phyloP scores from a whole-genome alignment of 2,329 filamentous ascomycete genomes.

The Hymenoscyphus fructigenus region DNA sequence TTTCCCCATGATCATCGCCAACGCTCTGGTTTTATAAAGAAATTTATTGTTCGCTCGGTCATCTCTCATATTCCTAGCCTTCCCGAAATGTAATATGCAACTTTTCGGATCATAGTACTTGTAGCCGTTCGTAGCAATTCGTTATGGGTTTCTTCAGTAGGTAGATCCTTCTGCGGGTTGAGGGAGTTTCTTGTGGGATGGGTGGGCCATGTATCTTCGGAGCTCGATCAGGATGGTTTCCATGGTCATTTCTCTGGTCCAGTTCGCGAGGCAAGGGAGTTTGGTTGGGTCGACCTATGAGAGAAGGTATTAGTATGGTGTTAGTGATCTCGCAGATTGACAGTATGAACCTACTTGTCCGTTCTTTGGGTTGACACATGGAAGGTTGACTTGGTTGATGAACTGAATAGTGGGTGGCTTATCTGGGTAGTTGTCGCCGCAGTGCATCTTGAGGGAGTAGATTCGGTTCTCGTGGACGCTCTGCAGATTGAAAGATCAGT shows the following conservation, averaged over 20 bases:
- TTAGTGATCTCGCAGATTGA: neutral
- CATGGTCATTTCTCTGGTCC: conserved; percentile 93
- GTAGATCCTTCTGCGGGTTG: conserved; percentile 86
- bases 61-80: neutral
- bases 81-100: neutral
- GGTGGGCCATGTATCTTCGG: conserved; percentile 88
- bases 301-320: neutral
- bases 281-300: conserved; percentile 75
- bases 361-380: conserved; percentile 78
- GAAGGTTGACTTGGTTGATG: conserved; percentile 92
- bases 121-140: neutral
- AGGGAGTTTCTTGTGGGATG: conserved; percentile 89
- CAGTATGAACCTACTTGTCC: conserved; percentile 59
- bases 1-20: neutral
- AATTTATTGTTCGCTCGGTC: neutral
- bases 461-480: conserved; percentile 98
- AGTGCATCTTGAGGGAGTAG: conserved; percentile 97
- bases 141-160: conserved; percentile 39
- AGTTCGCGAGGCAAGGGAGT: conserved; percentile 81
- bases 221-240: conserved; percentile 89
- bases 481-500: conserved; percentile 44
- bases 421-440: conserved; percentile 86
- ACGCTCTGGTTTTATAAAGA: neutral
- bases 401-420: conserved; percentile 87
- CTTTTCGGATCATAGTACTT: neutral